Base-by-base conservation (phyloP, 768 basidiomycete genomes). In the Russula vinacea region DNA sequence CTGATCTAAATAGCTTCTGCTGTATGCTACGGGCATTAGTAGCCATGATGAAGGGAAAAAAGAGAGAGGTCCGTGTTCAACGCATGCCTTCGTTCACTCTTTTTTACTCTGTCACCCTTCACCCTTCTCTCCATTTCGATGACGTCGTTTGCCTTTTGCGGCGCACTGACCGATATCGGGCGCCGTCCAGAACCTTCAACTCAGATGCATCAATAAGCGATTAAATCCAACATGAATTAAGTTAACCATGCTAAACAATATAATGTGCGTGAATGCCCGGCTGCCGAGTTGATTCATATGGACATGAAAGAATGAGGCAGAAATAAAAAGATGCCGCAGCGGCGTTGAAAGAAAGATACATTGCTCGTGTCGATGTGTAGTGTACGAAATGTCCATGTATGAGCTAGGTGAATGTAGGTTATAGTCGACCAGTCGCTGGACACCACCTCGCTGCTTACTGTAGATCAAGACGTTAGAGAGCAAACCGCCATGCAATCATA, bases 1-100 rank as follows among this genome's bases (percentile, higher is more conserved):
- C 67, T 45, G 66, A 44, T 52, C 66, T 55, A 47, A 67, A 67
- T 6, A 67, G 22, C 35, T 61, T 60, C 35, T 82, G 84, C 70
- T 92, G 91, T 16, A 92, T 81, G 71, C 84, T 85, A 39, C 79
- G 74, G 33, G 80, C 75, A 7, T 81, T 69, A 51, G 74, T 71
- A 29, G 82, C 78, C 82, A 83, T 68, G 58, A 58, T 45, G 53
- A 55, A 47, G 60, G 60, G 58, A 62, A 44, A 47, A 56, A 32
- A 59, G 58, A 58, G 64, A 59, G 64, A 42, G 62, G 35, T 24
- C 42, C 39, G 56, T n/a, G 58, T 40, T 47, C 32, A 63, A 59
- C 33, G 51, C 42, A 16, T 22, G 24, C 32, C 11, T 61, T 11
- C 9, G 35, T 54, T 17, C 44, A 29, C 39, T 24, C 13, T 22